These are phyloP conservation scores for Singerocomus inundabilis DNA, from an alignment of 1,284 basidiomycete species.

Conservation along the genomic window DNA sequence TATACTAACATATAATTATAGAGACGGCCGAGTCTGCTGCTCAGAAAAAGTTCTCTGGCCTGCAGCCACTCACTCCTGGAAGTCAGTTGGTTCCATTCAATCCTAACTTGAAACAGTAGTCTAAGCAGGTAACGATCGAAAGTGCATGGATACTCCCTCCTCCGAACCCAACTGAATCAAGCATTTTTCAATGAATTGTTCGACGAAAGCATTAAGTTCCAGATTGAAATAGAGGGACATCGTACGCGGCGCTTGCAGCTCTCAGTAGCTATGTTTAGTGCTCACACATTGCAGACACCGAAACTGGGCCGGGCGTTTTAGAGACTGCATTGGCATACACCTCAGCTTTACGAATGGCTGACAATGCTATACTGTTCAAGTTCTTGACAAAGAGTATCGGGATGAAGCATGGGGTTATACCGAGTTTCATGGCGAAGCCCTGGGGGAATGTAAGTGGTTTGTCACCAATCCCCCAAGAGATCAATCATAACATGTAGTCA, in stretches of 20 bases:
- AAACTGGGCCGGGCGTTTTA: slow-evolving; percentile 91
- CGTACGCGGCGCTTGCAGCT: slow-evolving; percentile 51
- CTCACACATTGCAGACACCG: slow-evolving; percentile 66
- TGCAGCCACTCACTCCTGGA: slow-evolving; percentile 85
- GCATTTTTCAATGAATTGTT: slow-evolving; percentile 91
- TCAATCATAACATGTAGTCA: slow-evolving; percentile 31
- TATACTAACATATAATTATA: slow-evolving; percentile 28
- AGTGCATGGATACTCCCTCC: slow-evolving; percentile 95
- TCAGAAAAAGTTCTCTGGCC: slow-evolving; percentile 74
- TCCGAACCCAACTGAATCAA: slow-evolving; percentile 84
- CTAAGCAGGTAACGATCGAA: slow-evolving; percentile 10
- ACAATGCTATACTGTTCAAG: slow-evolving; percentile 94
- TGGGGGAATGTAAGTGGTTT: slow-evolving; percentile 74
- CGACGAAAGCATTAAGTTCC: slow-evolving; percentile 73
- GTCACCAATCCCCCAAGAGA: background rate
- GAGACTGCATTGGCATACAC: slow-evolving; percentile 95
- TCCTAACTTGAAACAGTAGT: background rate
- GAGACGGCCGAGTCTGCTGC: slow-evolving; percentile 77
- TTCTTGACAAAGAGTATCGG: slow-evolving; percentile 90
- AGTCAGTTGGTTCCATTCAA: slow-evolving; percentile 54
- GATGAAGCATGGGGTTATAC: slow-evolving; percentile 84
- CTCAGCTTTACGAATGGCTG: slow-evolving; percentile 82
- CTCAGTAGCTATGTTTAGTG: background rate
- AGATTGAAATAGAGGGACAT: slow-evolving; percentile 86
- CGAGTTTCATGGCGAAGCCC: slow-evolving; percentile 98